Percentiles rank a stretch among this genome's conserved stretches.
These are phyloP conservation scores for Monosporascus sp. DNA, from an alignment of 2,329 filamentous ascomycete genomes.

Conservation along the genomic window DNA sequence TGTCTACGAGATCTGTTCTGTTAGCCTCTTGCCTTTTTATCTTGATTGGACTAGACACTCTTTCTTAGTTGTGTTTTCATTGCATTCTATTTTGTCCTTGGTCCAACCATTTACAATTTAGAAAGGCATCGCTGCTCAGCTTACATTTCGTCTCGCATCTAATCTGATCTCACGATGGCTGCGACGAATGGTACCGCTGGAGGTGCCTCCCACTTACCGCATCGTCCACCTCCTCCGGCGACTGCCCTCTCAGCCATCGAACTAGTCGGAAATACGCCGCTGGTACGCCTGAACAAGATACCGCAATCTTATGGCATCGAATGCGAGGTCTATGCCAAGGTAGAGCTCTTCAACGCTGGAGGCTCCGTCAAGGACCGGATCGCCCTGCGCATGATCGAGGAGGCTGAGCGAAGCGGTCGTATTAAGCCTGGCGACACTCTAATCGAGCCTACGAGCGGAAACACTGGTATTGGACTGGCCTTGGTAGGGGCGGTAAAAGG, in stretches of 20 bases:
- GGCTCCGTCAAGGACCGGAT: slow-evolving; percentile 95
- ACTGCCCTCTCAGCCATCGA: slow-evolving; percentile 63
- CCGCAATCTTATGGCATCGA: slow-evolving; percentile 87
- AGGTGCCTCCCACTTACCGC: slow-evolving; percentile 16
- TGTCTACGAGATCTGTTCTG: neutral
- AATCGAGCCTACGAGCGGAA: slow-evolving; percentile 96
- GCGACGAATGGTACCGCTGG: slow-evolving; percentile 11
- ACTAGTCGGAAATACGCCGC: slow-evolving; percentile 92
- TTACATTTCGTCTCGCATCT: neutral
- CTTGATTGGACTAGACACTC: too few relatives aligned
- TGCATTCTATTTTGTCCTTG: neutral
- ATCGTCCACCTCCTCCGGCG: slow-evolving; percentile 21
- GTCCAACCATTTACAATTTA: neutral
- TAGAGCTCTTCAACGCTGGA: slow-evolving; percentile 90
- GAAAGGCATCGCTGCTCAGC: neutral
- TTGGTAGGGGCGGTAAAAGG: slow-evolving; percentile 93
- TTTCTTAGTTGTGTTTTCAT: too few relatives aligned
- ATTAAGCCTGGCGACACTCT: slow-evolving; percentile 97
- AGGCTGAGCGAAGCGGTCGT: slow-evolving; percentile 82
- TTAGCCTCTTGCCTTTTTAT: neutral
- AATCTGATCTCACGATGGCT: slow-evolving; percentile 8
- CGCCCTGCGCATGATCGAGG: slow-evolving; percentile 94
- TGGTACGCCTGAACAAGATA: slow-evolving; percentile 88
- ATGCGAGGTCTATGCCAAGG: slow-evolving; percentile 83
- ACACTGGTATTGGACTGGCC: slow-evolving; percentile 94